Conservation (phyloP, 805 yeast species). For the Cyberlindnera samutprakarnensis region DNA sequence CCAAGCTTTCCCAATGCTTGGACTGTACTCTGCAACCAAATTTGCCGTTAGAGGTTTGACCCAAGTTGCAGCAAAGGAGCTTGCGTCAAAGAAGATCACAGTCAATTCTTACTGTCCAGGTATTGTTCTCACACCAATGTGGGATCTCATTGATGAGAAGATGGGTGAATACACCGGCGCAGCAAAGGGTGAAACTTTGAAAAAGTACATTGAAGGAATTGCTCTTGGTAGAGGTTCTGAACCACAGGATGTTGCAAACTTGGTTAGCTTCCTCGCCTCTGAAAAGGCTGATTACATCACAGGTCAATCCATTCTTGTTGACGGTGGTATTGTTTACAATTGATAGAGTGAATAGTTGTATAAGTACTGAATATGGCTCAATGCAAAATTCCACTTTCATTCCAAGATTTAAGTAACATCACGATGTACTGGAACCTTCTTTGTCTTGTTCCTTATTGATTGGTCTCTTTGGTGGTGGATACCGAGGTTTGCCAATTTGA, state of each 20-base stretch:
- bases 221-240: conserved; percentile 29
- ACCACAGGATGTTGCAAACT: conserved; percentile 30
- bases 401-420: no score
- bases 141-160: conserved; percentile 24
- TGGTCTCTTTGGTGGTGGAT: conserved; percentile 18
- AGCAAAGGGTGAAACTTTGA: conserved; percentile 22
- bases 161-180: conserved; percentile 21
- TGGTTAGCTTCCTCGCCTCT: conserved; percentile 28
- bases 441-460: no score
- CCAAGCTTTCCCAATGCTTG: conserved; percentile 24
- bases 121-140: conserved; percentile 32
- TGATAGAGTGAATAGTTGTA: conserved; percentile 7
- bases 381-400: no score
- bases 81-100: conserved; percentile 28
- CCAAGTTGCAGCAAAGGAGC: conserved; percentile 31
- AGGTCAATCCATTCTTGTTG: conserved; percentile 28
- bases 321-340: conserved; percentile 28
- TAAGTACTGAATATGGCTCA: no score
- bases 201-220: conserved; percentile 20
- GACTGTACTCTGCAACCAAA: conserved; percentile 29
- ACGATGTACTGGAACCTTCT: no score
- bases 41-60: conserved; percentile 31
- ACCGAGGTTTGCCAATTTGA: conserved; percentile 23
- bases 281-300: conserved; percentile 30
- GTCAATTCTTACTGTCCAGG: conserved; percentile 35